phyloP scores from a whole-genome alignment of 1,139 yeast genomes.

The Sugiyamaella japonica region DNA sequence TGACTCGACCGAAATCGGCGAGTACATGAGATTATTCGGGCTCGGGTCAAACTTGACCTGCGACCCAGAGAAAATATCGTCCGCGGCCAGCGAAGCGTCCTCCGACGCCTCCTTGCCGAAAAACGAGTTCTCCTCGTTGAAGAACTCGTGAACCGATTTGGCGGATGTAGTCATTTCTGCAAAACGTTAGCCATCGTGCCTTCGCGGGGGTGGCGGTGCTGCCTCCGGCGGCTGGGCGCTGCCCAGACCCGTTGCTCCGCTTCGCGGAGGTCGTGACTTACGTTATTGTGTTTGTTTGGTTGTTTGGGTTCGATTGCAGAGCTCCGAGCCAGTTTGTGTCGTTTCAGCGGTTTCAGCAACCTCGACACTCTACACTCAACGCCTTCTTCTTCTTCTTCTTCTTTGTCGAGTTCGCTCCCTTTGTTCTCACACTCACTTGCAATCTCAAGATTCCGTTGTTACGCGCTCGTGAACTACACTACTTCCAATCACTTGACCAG shows the following conservation, averaged over 20 bases:
- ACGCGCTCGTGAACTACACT: too few species aligned
- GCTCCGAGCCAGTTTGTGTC: too few species aligned
- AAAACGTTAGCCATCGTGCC: too few species aligned
- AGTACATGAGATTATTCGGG: constrained; percentile 12
- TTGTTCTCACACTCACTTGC: too few species aligned
- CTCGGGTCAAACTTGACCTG: not conserved
- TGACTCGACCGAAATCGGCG: constrained; percentile 23
- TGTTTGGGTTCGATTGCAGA: too few species aligned
- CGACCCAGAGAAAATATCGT: not conserved
- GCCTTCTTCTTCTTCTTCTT: too few species aligned
- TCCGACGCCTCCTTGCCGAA: constrained; percentile 10
- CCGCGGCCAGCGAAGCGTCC: not conserved
- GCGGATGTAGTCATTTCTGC: constrained; percentile 21
- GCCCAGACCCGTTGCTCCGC: not conserved
- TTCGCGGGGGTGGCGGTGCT: too few species aligned
- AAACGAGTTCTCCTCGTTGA: constrained; percentile 24
- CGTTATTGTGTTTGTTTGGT: not conserved
- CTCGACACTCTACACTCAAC: too few species aligned
- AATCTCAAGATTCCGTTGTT: too few species aligned
- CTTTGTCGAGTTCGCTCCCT: too few species aligned
- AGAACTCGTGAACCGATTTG: constrained; percentile 22
- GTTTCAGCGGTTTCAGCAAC: too few species aligned
- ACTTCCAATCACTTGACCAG: too few species aligned
- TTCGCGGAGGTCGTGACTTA: not conserved
- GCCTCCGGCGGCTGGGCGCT: constrained; percentile 1